phyloP scores from a whole-genome alignment of 805 yeast species.

The Priceomyces fermenticarens region DNA sequence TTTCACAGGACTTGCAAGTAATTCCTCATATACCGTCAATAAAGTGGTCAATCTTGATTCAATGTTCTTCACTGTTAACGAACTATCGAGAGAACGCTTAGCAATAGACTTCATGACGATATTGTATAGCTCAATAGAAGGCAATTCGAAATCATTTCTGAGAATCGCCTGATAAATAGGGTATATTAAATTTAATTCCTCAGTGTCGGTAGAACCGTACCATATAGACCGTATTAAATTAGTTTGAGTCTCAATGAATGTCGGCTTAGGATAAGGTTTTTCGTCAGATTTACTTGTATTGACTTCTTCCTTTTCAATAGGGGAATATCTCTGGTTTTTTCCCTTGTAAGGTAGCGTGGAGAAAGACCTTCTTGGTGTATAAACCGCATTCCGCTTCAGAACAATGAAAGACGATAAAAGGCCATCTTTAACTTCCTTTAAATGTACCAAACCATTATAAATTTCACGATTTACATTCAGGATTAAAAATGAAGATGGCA shows the following conservation, averaged over 20 bases:
- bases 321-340: not conserved
- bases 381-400: too few species aligned
- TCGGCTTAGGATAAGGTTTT: slow-evolving; percentile 13
- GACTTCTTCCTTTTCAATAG: not conserved
- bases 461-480: slow-evolving; percentile 29
- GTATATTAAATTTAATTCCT: slow-evolving; percentile 31
- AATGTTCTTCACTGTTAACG: slow-evolving; percentile 28
- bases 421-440: slow-evolving; percentile 19
- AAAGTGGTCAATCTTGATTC: slow-evolving; percentile 62
- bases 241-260: slow-evolving; percentile 18
- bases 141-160: slow-evolving; percentile 38
- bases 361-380: slow-evolving; percentile 2
- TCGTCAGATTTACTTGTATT: not conserved
- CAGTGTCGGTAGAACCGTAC: slow-evolving; percentile 11
- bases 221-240: slow-evolving; percentile 16
- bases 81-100: slow-evolving; percentile 45
- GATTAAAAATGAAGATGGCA: slow-evolving; percentile 19
- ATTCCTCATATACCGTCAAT: slow-evolving; percentile 66
- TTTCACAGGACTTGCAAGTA: slow-evolving; percentile 41
- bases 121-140: slow-evolving; percentile 52
- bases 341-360: slow-evolving; percentile 5
- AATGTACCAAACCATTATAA: slow-evolving; percentile 20
- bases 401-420: slow-evolving; percentile 16
- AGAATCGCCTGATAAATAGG: slow-evolving; percentile 41
- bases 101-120: slow-evolving; percentile 54